phyloP scores from a whole-genome alignment of 169 alveolate genomes.

The Cryptosporidium muris region DNA sequence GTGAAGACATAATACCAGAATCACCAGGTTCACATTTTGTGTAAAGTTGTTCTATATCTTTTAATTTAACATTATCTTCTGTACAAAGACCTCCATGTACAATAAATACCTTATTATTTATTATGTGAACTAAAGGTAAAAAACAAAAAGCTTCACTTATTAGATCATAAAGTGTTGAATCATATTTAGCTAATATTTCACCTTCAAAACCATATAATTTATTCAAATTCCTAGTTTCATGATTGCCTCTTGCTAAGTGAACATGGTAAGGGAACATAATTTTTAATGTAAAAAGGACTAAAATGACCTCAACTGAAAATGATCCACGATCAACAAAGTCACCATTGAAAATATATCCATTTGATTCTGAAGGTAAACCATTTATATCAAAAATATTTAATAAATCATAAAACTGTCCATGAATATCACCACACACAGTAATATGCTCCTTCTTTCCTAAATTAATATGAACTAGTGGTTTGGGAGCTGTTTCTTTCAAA shows the following conservation, averaged over 20 bases:
- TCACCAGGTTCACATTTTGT: constrained; percentile 96
- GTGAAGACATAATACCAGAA: constrained; percentile 92
- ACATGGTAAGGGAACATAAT: constrained; percentile 92
- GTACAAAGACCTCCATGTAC: constrained; percentile 98
- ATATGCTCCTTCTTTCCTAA: constrained; percentile 90
- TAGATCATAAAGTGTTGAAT: constrained; percentile 91
- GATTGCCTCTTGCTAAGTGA: constrained; percentile 98
- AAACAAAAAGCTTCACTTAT: constrained; percentile 90
- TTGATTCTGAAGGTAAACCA: constrained; percentile 94
- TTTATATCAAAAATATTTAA: constrained; percentile 94
- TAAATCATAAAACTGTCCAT: constrained; percentile 98
- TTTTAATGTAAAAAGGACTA: constrained; percentile 89
- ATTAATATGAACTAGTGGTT: constrained; percentile 88
- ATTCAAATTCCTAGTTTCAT: constrained; percentile 96
- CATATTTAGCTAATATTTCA: constrained; percentile 96
- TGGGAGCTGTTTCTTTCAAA: constrained; percentile 79
- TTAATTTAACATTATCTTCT: constrained; percentile 93
- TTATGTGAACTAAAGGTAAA: constrained; percentile 96
- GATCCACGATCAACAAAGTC: constrained; percentile 99
- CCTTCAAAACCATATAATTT: constrained; percentile 98
- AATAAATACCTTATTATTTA: constrained; percentile 93
- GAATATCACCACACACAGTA: constrained; percentile 99
- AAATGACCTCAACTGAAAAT: constrained; percentile 96
- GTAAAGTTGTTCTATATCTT: constrained; percentile 90
- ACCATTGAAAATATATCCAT: constrained; percentile 98